Percentiles rank a stretch among this genome's conserved stretches.
Conservation (phyloP, 495 filamentous ascomycete species). For the Annulohypoxylon nitens region DNA sequence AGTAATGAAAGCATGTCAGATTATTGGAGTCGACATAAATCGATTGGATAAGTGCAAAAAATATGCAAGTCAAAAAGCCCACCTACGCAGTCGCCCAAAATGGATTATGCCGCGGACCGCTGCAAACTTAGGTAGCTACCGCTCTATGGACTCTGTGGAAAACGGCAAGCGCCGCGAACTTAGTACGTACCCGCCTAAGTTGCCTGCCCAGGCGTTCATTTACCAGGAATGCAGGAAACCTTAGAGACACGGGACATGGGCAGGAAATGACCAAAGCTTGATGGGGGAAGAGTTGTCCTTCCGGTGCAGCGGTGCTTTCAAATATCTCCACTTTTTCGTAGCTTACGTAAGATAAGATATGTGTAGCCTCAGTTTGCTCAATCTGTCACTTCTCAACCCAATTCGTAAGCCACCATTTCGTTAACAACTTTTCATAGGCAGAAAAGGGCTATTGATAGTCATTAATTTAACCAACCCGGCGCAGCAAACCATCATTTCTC, state of each 20-base stretch:
- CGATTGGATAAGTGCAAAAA: conserved; percentile 33
- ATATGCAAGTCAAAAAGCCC: conserved; percentile 23
- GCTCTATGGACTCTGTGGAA: conserved; percentile 8
- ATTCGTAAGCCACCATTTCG: conserved; percentile 18
- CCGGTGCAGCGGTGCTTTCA: background rate
- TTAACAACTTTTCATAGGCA: conserved; percentile 1
- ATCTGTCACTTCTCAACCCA: conserved; percentile 11
- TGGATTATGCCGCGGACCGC: conserved; percentile 23
- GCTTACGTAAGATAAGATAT: conserved; percentile 7
- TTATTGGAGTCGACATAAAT: conserved; percentile 20
- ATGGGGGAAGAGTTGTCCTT: background rate
- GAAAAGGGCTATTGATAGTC: conserved; percentile 14
- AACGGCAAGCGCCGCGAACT: conserved; percentile 25
- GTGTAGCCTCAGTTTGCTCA: background rate
- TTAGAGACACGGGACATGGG: background rate
- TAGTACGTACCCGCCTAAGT: conserved; percentile 6
- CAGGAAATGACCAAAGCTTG: conserved; percentile 5
- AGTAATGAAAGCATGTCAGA: conserved; percentile 34
- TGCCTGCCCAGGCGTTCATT: background rate
- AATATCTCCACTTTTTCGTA: no score
- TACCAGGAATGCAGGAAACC: background rate
- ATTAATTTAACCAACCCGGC: conserved; percentile 29
- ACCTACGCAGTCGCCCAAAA: conserved; percentile 4
- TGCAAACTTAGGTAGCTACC: conserved; percentile 20
- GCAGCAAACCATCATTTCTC: conserved; percentile 3